These are phyloP conservation scores for Xerocomus brunneocitrinus DNA, from an alignment of 768 basidiomycete species.

Conservation along the genomic window DNA sequence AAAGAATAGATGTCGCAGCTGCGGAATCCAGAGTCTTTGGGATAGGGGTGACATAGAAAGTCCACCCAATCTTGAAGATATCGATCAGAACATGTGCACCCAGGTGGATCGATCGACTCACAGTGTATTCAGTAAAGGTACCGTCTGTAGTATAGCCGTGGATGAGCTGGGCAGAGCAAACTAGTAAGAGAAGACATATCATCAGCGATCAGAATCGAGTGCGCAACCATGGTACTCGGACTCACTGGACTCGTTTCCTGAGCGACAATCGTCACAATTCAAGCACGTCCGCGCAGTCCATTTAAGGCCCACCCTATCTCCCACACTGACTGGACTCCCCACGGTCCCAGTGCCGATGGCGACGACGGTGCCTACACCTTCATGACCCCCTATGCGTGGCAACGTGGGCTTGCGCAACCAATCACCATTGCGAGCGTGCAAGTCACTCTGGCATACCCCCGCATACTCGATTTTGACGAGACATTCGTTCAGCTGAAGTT, in stretches of 20 bases:
- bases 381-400: slow-evolving; percentile 40
- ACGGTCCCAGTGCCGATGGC: slow-evolving; percentile 37
- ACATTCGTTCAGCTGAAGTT: slow-evolving; percentile 24
- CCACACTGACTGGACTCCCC: slow-evolving; percentile 31
- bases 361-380: slow-evolving; percentile 44
- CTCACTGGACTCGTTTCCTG: slow-evolving; percentile 33
- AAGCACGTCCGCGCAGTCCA: slow-evolving; percentile 39
- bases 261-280: slow-evolving; percentile 38
- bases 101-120: slow-evolving; percentile 12
- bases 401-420: slow-evolving; percentile 29
- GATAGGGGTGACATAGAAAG: slow-evolving; percentile 41
- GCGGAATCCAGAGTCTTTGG: slow-evolving; percentile 38
- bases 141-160: slow-evolving; percentile 42
- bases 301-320: slow-evolving; percentile 42
- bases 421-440: slow-evolving; percentile 39
- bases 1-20: slow-evolving; percentile 41
- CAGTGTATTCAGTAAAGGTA: slow-evolving; percentile 39
- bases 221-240: neutral
- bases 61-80: slow-evolving; percentile 28
- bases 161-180: slow-evolving; percentile 1
- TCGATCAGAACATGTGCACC: neutral
- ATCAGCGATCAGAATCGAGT: neutral
- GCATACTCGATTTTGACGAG: slow-evolving; percentile 41
- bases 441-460: slow-evolving; percentile 42
- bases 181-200: slow-evolving; percentile 1